Percentiles rank a stretch among this genome's conserved stretches.
Conservation (phyloP, 2,329 filamentous ascomycete genomes). For the Fonsecaea nubica region DNA sequence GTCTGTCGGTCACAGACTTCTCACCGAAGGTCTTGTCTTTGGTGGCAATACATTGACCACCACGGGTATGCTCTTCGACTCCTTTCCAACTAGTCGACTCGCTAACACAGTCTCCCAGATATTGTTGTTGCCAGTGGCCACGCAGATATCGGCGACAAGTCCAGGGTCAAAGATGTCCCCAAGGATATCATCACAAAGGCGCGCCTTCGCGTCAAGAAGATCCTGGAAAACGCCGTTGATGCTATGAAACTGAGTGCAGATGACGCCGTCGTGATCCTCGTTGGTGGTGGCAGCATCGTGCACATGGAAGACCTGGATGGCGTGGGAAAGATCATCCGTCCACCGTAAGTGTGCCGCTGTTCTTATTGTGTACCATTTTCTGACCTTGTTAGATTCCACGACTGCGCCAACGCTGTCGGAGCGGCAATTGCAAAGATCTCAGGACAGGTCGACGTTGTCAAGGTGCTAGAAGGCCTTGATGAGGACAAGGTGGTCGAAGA, state of each 20-base stretch:
- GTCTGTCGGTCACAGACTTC: constrained; percentile 61
- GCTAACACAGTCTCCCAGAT: constrained; percentile 40
- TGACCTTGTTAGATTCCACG: constrained; percentile 48
- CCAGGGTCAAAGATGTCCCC: constrained; percentile 38
- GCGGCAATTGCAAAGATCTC: constrained; percentile 65
- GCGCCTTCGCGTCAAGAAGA: constrained; percentile 51
- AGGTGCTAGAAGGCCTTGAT: constrained; percentile 44
- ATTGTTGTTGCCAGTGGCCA: constrained; percentile 53
- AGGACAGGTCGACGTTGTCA: constrained; percentile 60
- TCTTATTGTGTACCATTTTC: neutral
- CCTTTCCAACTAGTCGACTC: neutral
- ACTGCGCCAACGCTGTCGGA: constrained; percentile 66
- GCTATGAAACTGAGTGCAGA: constrained; percentile 63
- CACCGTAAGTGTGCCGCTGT: constrained; percentile 43
- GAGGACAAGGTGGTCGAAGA: constrained; percentile 41
- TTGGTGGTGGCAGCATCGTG: constrained; percentile 64
- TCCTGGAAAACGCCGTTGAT: constrained; percentile 61
- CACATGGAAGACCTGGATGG: constrained; percentile 57
- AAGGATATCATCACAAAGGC: constrained; percentile 47
- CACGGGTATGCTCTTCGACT: constrained; percentile 52
- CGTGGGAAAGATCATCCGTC: constrained; percentile 59
- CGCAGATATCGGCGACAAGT: constrained; percentile 37
- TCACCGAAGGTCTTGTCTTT: constrained; percentile 57
- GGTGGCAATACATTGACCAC: constrained; percentile 62
- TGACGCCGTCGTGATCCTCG: constrained; percentile 58